Percentiles rank a stretch among this genome's conserved stretches.
Evolutionary conservation across 306 rosid species (phyloP).

Genomic region (Quercus suber): DNA sequence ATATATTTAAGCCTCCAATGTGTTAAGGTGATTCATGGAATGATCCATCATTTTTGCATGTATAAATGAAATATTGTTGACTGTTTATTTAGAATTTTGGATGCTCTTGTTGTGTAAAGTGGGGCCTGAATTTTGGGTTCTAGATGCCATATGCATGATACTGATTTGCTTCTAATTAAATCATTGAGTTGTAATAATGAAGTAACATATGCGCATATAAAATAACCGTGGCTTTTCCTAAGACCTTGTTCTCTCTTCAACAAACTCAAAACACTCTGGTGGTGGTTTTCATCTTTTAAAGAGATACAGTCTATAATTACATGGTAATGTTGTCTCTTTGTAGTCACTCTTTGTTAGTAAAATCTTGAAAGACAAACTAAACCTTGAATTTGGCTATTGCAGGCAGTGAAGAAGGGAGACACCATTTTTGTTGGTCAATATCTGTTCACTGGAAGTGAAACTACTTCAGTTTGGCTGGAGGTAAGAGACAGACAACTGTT

Average conservation of each 20-base stretch:
- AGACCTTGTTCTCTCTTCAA: neutral
- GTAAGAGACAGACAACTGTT: slow-evolving; percentile 33
- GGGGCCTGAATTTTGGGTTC: neutral
- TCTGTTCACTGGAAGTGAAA: slow-evolving; percentile 98
- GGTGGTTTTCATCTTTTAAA: neutral
- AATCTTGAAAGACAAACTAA: neutral
- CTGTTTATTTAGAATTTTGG: neutral
- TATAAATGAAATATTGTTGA: no score
- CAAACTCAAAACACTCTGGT: neutral
- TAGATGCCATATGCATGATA: neutral
- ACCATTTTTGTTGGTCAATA: slow-evolving; percentile 94
- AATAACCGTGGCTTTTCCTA: neutral
- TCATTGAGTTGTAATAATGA: neutral
- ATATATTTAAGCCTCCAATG: no score
- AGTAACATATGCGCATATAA: neutral
- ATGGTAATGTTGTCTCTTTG: neutral
- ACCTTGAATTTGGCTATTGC: slow-evolving; percentile 33
- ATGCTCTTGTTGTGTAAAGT: neutral
- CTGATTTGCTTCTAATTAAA: neutral
- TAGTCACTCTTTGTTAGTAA: neutral
- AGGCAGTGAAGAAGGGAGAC: slow-evolving; percentile 89
- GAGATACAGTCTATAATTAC: neutral
- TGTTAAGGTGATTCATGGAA: no score
- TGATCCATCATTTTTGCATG: no score
- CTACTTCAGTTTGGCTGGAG: slow-evolving; percentile 99